Evolutionary conservation across 2,329 filamentous ascomycete species (phyloP), one percentile per base, ranked within the genome.

Genomic region (Coniochaeta prunicola): DNA sequence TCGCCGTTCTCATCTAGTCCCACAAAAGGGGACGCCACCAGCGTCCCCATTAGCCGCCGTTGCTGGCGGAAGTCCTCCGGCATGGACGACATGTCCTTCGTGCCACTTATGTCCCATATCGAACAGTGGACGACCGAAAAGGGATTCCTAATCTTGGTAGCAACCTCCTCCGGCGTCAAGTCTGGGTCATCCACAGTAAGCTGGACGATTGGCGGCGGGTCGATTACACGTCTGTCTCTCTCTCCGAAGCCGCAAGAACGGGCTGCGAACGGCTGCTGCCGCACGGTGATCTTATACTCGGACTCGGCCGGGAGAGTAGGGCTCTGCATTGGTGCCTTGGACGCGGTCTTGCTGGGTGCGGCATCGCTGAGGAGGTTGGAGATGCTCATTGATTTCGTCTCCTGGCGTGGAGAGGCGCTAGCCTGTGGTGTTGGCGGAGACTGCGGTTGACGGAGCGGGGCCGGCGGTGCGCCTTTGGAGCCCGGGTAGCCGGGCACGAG

Each of bases 201-300:
- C 68, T 93, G 86, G 24, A 94, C 82, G 67, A 94, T 93, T 15
- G 90, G 90, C 2, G 90, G 90, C 42, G 90, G 90, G 68, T 94
- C 90, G 62, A 94, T 90, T 17, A 92, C 89, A 62, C 90, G 82
- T 40, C 90, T 83, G 68, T 94, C 90, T 63, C 90, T 81, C 72
- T 93, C 90, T 61, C 90, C 90, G 69, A 92, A 93, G 1, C 90
- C 90, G 67, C 90, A 94, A 45, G 89, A 90, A 64, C 90, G 81
- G 57, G 90, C 90, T 1, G 89, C 89, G 19, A 85, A 78, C 9
- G 90, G 90, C 67, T 93, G 90, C 70, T 94, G 90, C 56, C 90
- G 86, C 62, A 93, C 84, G 50, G 71, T 76, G 59, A 90, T 79
- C 38, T 67, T 71, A 64, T 78, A 79, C 28, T 71, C 70, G 1